phyloP scores from a whole-genome alignment of 345 rosid species.

The Isatis tinctoria region DNA sequence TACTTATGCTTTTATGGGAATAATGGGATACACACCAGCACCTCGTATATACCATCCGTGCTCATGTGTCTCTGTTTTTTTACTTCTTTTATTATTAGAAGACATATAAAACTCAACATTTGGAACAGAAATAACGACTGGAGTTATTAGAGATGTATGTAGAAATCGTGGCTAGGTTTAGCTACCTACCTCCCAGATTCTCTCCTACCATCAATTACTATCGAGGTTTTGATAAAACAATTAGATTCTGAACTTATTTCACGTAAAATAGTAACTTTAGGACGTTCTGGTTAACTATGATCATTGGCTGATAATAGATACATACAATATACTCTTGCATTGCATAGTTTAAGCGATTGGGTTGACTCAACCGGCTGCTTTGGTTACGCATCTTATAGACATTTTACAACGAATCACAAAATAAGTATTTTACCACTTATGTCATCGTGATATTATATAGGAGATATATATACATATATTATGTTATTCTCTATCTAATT shows the following conservation, averaged over 20 bases:
- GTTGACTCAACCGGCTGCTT: no score
- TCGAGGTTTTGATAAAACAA: neutral
- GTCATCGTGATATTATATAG: no score
- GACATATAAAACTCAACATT: neutral
- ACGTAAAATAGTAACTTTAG: neutral
- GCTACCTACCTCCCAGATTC: neutral
- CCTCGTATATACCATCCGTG: constrained; percentile 13
- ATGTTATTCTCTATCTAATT: no score
- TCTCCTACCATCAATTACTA: neutral
- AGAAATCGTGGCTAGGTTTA: neutral
- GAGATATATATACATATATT: no score
- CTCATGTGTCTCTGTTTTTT: neutral
- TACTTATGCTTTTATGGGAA: neutral
- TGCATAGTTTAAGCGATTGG: no score
- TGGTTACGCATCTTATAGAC: no score
- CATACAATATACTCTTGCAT: no score
- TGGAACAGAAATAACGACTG: neutral
- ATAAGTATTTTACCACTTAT: no score
- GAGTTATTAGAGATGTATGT: neutral
- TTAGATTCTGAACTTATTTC: neutral
- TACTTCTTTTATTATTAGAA: neutral
- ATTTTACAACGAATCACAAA: no score
- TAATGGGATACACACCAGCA: constrained; percentile 11
- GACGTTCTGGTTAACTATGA: neutral
- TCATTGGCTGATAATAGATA: no score